These are phyloP conservation scores for Leccinellum rugosiceps DNA, from an alignment of 768 basidiomycete species.

Conservation along the genomic window DNA sequence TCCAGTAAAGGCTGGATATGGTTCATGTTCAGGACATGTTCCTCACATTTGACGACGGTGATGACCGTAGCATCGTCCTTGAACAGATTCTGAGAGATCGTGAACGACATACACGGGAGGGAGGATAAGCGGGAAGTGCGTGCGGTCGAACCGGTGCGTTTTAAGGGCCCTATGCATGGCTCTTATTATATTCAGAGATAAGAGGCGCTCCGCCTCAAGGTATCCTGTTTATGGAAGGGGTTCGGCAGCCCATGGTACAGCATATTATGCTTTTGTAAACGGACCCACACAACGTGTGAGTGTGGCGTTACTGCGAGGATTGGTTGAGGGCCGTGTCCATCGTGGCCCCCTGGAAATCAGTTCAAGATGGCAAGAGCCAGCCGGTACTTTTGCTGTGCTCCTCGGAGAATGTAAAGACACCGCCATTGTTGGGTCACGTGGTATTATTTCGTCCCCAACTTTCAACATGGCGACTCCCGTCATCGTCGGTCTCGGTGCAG, in stretches of 20 bases:
- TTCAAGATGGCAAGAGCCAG: no score
- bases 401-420: no score
- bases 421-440: no score
- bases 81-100: not conserved
- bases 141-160: not conserved
- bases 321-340: no score
- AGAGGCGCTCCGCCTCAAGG: no score
- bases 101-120: slow-evolving; percentile 5
- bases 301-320: slow-evolving; percentile 71
- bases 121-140: not conserved
- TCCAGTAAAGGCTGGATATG: slow-evolving; percentile 32
- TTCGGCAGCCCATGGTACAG: no score
- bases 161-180: not conserved
- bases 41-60: slow-evolving; percentile 25
- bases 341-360: no score
- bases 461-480: no score
- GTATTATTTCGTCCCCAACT: no score
- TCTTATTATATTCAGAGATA: not conserved
- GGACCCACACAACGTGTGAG: not conserved
- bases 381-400: slow-evolving; percentile 60
- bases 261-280: not conserved
- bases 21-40: slow-evolving; percentile 20
- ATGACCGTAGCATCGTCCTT: slow-evolving; percentile 21
- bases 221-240: not conserved
- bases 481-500: slow-evolving; percentile 74